Conservation (phyloP, 31 red algal genomes). For the Odonthalia washingtoniensis region DNA sequence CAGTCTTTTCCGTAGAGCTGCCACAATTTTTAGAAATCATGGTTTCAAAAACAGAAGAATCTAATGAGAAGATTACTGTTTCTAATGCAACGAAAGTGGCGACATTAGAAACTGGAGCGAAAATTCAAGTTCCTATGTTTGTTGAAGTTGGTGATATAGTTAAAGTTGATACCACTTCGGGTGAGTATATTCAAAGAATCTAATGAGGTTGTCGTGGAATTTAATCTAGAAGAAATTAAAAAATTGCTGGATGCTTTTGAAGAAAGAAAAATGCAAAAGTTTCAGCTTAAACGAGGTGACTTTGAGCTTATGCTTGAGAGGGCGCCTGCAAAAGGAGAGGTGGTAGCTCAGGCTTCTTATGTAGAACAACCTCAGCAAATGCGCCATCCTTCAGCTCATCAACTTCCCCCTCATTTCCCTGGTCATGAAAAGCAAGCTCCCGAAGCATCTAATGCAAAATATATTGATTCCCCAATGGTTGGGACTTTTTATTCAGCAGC, state of each 20-base stretch:
- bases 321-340: not conserved
- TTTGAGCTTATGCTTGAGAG: constrained; percentile 15
- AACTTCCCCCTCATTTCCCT: not conserved
- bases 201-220: no score
- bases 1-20: no score
- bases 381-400: not conserved
- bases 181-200: no score
- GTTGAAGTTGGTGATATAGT: no score
- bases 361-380: not conserved
- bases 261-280: not conserved
- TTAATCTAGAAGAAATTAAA: constrained; percentile 34
- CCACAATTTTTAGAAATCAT: no score
- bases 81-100: no score
- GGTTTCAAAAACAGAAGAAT: no score
- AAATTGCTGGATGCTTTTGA: constrained; percentile 1
- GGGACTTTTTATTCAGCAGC: constrained; percentile 32
- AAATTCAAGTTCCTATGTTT: no score
- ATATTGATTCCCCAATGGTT: constrained; percentile 32
- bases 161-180: no score
- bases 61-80: no score
- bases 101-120: no score
- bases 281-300: constrained; percentile 13
- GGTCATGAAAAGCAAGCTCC: not conserved
- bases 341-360: not conserved
- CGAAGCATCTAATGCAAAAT: not conserved